Base-by-base conservation (phyloP, 495 filamentous ascomycete species). In the Sordaria brevicollis region DNA sequence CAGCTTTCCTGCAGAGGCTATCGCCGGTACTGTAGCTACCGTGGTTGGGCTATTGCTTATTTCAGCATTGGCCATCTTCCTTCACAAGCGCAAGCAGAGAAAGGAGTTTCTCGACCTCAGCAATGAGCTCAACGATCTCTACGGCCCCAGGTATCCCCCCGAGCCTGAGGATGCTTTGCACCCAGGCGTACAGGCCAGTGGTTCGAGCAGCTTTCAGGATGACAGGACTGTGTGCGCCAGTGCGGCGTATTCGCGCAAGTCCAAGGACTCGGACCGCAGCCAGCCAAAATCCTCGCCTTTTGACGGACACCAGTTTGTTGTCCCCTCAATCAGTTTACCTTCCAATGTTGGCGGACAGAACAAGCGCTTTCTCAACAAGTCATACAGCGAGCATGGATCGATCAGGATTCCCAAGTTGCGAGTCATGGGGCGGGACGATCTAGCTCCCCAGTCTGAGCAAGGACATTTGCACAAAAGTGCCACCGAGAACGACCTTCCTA, bases 21-120 rank as follows among this genome's bases (percentile, higher is more conserved):
- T 73, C 35, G 75, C 73, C 11, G 73, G 75, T 31, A 70, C 68
- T 34, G 65, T 69, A 10, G 71, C 70, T 29, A 19, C 43, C 6
- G 19, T 54, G 1, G 25, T 41, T 29, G 66, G 71, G 4, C n/a
- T 71, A 10, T 62, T 73, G 0, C 36, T 25, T 34, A 38, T 71
- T 10, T 35, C 65, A 36, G 71, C 49, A 2, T 21, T 74, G 6
- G 66, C 38, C 9, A 43, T 67, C 15, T 49, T 74, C 9, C 11
- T 71, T 5, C 19, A 66, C 33, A 68, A 37, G 35, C 71, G 49
- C 19, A 66, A 35, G 34, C 49, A 68, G 13, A 33, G 68, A 2
- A 66, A 49, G 17, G 54, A 69, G 21, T 49, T 73, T 9, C 25
- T 35, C 5, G 31, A 38, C 21, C 35, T 69, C 1, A 70, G 69